Evolutionary conservation across 345 rosid genomes (phyloP).

Genomic region (Aethionema arabicum): DNA sequence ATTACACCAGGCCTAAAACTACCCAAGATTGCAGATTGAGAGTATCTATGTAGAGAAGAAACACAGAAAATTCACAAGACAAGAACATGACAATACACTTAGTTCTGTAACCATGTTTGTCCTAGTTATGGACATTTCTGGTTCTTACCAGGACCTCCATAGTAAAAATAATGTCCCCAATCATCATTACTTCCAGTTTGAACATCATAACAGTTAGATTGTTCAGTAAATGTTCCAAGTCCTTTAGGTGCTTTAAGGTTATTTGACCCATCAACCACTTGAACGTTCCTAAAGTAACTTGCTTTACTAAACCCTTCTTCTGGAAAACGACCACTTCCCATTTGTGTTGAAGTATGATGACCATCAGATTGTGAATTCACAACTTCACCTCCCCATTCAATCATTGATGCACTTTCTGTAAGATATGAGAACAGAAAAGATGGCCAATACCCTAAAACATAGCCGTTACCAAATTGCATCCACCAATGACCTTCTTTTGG

Average conservation of each 20-base stretch:
- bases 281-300: conserved; percentile 88
- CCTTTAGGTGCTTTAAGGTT: conserved; percentile 92
- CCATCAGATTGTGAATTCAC: conserved; percentile 90
- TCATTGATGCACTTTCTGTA: conserved; percentile 89
- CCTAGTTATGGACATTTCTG: conserved; percentile 58
- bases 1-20: conserved; percentile 34
- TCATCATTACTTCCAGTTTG: conserved; percentile 83
- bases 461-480: conserved; percentile 95
- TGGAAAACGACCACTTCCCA: conserved; percentile 93
- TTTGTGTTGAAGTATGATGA: conserved; percentile 86
- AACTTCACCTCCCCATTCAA: conserved; percentile 98
- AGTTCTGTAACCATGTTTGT: too few species aligned
- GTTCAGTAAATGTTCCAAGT: conserved; percentile 87
- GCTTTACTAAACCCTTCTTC: conserved; percentile 96
- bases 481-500: conserved; percentile 99
- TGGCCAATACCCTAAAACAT: conserved; percentile 92
- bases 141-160: conserved; percentile 93
- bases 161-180: conserved; percentile 98
- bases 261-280: conserved; percentile 82
- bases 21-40: conserved; percentile 29
- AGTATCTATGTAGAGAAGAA: conserved; percentile 20
- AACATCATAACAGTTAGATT: conserved; percentile 92
- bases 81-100: conserved; percentile 9
- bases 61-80: conserved; percentile 35
- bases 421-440: conserved; percentile 93